Conservation (phyloP, 331 rosid genomes). For the Pyrus hybrid region DNA sequence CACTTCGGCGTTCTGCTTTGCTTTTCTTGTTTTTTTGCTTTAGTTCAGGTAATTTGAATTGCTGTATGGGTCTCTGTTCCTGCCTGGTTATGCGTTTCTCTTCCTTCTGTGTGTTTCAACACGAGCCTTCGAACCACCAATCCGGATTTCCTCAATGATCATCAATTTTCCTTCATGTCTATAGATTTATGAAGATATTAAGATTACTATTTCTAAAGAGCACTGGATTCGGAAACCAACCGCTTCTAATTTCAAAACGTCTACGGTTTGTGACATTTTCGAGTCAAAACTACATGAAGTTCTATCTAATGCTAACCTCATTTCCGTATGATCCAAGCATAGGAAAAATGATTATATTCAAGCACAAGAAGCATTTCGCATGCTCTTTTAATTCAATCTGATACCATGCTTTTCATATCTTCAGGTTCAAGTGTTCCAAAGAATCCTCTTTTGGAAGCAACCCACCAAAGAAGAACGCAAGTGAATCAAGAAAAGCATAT, state of each 20-base stretch:
- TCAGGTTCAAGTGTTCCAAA: slow-evolving; percentile 53
- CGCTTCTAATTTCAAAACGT: neutral
- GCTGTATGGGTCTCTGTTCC: neutral
- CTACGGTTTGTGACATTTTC: neutral
- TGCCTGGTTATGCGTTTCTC: neutral
- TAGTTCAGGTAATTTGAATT: slow-evolving; percentile 51
- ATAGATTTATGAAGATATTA: neutral
- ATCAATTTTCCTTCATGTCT: neutral
- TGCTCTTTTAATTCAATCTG: neutral
- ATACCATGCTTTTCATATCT: slow-evolving; percentile 13
- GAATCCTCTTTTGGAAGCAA: slow-evolving; percentile 31
- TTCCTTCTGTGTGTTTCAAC: neutral
- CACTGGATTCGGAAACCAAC: neutral
- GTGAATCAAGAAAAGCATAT: slow-evolving; percentile 30
- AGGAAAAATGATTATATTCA: neutral
- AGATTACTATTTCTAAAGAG: neutral
- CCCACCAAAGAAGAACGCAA: slow-evolving; percentile 8
- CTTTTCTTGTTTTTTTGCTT: slow-evolving; percentile 39
- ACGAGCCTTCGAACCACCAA: neutral
- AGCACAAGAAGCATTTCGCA: neutral
- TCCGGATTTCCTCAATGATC: neutral
- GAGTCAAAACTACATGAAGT: neutral
- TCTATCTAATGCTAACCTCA: neutral
- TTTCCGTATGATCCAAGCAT: neutral
- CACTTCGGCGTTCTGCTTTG: slow-evolving; percentile 28